Percentiles rank a stretch among this genome's conserved stretches.
Conservation (phyloP, 2,329 filamentous ascomycete species). For the Endocalyx cinctus region DNA sequence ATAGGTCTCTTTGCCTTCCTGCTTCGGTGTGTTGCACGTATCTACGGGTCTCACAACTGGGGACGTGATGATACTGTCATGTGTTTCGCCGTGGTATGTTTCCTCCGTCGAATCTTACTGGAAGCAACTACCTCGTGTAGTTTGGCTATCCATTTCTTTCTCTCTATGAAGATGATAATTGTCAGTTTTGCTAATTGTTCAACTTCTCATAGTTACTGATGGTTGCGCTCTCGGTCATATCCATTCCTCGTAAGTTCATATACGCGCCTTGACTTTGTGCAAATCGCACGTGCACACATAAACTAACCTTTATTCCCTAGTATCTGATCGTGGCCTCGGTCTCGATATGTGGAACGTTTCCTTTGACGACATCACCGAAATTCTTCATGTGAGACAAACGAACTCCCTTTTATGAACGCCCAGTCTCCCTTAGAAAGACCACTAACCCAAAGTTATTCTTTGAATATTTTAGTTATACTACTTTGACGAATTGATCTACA, state of each 20-base stretch:
- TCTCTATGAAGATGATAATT: not conserved
- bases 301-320: no score
- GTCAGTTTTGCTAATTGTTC: slow-evolving; percentile 2
- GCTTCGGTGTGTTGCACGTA: slow-evolving; percentile 23
- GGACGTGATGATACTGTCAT: slow-evolving; percentile 27
- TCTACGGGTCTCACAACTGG: slow-evolving; percentile 24
- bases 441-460: no score
- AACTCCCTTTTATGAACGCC: no score
- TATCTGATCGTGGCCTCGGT: slow-evolving; percentile 35
- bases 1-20: slow-evolving; percentile 25
- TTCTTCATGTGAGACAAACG: slow-evolving; percentile 30
- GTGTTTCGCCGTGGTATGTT: slow-evolving; percentile 20
- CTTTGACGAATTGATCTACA: slow-evolving; percentile 26
- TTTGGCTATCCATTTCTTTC: no score
- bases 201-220: slow-evolving; percentile 14
- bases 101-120: no score
- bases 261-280: not conserved
- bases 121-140: no score
- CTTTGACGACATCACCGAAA: slow-evolving; percentile 35
- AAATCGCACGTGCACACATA: no score
- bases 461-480: slow-evolving; percentile 24
- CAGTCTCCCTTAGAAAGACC: no score
- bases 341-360: slow-evolving; percentile 40
- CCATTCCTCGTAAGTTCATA: slow-evolving; percentile 20
- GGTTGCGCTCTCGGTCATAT: slow-evolving; percentile 17